Evolutionary conservation across 1,139 yeast genomes (phyloP), one percentile per base, ranked within the genome.

Genomic region (Kodamaea alishanica): DNA sequence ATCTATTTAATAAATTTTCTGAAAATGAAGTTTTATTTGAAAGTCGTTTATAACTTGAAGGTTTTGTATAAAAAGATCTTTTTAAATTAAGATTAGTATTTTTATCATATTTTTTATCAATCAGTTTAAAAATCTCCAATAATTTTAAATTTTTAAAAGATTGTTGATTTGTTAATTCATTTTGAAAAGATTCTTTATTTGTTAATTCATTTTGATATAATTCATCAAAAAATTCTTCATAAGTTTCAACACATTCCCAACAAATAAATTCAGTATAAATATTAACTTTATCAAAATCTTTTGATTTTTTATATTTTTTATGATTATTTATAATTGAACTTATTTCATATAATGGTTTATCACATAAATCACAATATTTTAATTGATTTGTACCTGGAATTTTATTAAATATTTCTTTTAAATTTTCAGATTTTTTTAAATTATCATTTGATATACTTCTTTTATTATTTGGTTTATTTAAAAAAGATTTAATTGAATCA

Each of bases 321-420:
- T 55, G 46, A 43, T 50, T 55, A 45, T 58, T 60, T 34, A 68
- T 52, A 29, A 75, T 54, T 5, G 81, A 69, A 42, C 84, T 77
- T 33, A 81, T 61, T 44, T 81, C 88, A 53, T 81, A 82, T 20
- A 82, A 55, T 6, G 87, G 85, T 41, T 72, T 76, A 33, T 81
- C 85, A 55, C 89, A 82, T 9, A 81, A 63, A 22, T 80, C 79
- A 52, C 89, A 82, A 51, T 76, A 69, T 47, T 76, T 77, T 39
- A 81, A 54, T 24, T 61, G 49, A 35, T 65, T 67, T 8, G 65
- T 47, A 6, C 73, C 73, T 0, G 73, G 74, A 24, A 69, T 56
- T 36, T 60, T 56, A 20, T 75, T 74, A 48, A 68, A 68, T 11
- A 70, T 63, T 35, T 63, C 67, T 46, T 69, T 70, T 29, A 67